phyloP scores from a whole-genome alignment of 495 filamentous ascomycete species.

The Jackrogersella minutella region DNA sequence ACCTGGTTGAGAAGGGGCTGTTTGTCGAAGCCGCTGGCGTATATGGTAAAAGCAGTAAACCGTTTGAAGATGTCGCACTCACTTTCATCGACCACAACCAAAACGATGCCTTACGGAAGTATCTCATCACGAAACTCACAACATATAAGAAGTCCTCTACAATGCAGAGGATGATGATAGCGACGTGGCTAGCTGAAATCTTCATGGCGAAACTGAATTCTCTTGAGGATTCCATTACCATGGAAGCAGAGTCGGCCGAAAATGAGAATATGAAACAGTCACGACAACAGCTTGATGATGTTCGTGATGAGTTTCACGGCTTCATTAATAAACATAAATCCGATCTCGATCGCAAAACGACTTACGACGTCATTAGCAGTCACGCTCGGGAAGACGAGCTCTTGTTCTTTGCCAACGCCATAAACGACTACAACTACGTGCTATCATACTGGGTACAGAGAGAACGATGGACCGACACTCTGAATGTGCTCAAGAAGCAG shows the following conservation, averaged over 20 bases:
- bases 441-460: conserved; percentile 97
- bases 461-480: conserved; percentile 89
- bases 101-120: conserved; percentile 89
- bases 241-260: conserved; percentile 83
- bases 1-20: conserved; percentile 77
- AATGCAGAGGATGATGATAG: conserved; percentile 96
- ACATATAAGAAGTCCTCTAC: conserved; percentile 80
- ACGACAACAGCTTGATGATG: conserved; percentile 70
- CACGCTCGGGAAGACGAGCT: conserved; percentile 94
- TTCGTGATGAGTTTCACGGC: conserved; percentile 83
- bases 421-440: conserved; percentile 93
- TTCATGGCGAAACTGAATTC: conserved; percentile 98
- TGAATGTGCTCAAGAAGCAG: conserved; percentile 89
- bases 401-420: conserved; percentile 83
- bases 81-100: conserved; percentile 89
- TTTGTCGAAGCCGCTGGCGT: conserved; percentile 86
- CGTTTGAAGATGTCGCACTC: conserved; percentile 93
- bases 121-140: conserved; percentile 83
- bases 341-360: conserved; percentile 89
- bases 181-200: conserved; percentile 92
- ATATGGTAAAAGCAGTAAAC: conserved; percentile 94
- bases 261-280: conserved; percentile 73
- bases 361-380: conserved; percentile 94
- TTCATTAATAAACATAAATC: conserved; percentile 84
- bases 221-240: conserved; percentile 91